Evolutionary conservation across 371 early-diverging fungal genomes (phyloP).

Genomic region (Mucor lusitanicus): DNA sequence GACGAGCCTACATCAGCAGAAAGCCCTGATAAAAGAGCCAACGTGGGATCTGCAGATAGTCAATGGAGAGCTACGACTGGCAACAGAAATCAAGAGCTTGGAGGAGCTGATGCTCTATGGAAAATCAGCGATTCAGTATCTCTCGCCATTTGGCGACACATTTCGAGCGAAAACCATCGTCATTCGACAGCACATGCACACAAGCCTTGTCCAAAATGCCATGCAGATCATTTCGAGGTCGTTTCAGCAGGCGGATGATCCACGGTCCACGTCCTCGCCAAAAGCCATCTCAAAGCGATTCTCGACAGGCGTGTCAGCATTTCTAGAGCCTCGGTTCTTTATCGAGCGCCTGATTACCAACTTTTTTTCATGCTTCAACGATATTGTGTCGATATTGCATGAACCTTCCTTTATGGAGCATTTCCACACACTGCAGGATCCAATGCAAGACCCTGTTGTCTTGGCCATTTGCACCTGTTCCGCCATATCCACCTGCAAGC

Average conservation of each 20-base stretch:
- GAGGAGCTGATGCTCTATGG: conserved; percentile 18
- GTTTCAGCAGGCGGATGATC: background rate
- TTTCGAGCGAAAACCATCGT: background rate
- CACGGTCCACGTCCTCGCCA: background rate
- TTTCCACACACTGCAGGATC: background rate
- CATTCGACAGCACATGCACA: background rate
- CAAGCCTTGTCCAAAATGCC: conserved; percentile 6
- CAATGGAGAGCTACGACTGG: conserved; percentile 4
- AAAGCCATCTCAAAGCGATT: conserved; percentile 6
- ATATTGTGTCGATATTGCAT: conserved; percentile 8
- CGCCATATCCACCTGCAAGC: conserved; percentile 6
- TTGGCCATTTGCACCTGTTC: conserved; percentile 15
- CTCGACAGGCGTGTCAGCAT: background rate
- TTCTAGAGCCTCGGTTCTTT: background rate
- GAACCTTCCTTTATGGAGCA: conserved; percentile 17
- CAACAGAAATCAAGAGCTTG: conserved; percentile 7
- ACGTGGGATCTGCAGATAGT: conserved; percentile 4
- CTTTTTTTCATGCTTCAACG: conserved; percentile 16
- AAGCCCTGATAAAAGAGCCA: conserved; percentile 5
- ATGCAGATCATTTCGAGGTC: background rate
- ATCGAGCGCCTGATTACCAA: conserved; percentile 2
- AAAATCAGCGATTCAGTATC: conserved; percentile 10
- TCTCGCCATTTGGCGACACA: conserved; percentile 20
- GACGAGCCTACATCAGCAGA: conserved; percentile 2
- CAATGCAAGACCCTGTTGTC: conserved; percentile 14